phyloP scores from a whole-genome alignment of 768 basidiomycete genomes.

The Suillus occidentalis region DNA sequence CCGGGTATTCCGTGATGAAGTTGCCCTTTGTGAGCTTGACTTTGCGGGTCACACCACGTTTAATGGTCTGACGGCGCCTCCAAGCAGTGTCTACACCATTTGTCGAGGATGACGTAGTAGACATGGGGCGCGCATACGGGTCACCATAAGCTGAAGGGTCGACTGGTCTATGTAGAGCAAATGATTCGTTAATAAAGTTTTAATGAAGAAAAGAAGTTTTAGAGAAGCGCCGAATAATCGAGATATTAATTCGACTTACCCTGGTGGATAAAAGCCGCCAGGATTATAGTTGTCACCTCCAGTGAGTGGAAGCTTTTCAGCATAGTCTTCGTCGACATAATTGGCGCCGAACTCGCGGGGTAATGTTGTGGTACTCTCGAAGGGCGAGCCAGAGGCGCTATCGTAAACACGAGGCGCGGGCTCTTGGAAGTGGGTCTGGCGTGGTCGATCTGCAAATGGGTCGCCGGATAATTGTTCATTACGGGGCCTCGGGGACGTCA shows the following conservation, averaged over 20 bases:
- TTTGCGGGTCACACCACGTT: constrained; percentile 90
- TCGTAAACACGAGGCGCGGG: constrained; percentile 51
- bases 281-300: constrained; percentile 52
- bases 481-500: constrained; percentile 28
- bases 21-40: constrained; percentile 93
- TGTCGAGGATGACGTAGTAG: constrained; percentile 52
- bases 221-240: constrained; percentile 1
- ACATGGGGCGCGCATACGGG: constrained; percentile 57
- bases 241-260: constrained; percentile 43
- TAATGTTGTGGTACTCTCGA: constrained; percentile 58
- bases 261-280: constrained; percentile 70
- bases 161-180: constrained; percentile 34
- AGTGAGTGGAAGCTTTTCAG: constrained; percentile 78
- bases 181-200: constrained; percentile 7
- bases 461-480: constrained; percentile 47
- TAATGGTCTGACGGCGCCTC: constrained; percentile 85
- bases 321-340: constrained; percentile 66
- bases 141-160: constrained; percentile 68
- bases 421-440: constrained; percentile 55
- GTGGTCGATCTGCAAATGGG: constrained; percentile 73
- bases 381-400: constrained; percentile 43
- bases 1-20: constrained; percentile 87
- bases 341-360: constrained; percentile 50
- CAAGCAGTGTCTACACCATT: constrained; percentile 61
- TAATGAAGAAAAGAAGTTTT: constrained; percentile 17